These are phyloP conservation scores for Hymenoscyphus scutula DNA, from an alignment of 2,329 filamentous ascomycete species.

Conservation along the genomic window DNA sequence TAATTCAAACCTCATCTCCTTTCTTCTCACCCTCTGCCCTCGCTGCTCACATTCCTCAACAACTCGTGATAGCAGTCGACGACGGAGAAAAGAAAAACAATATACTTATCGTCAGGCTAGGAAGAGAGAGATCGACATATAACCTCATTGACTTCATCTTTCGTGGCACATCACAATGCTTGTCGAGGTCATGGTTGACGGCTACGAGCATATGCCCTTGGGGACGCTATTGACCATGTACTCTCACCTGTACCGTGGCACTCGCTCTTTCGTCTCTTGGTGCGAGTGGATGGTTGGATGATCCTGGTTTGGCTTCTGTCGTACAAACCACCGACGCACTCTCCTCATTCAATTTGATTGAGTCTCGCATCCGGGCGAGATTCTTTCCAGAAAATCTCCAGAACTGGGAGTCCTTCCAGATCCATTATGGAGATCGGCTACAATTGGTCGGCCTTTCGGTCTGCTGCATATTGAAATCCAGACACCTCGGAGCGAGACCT, in stretches of 20 bases:
- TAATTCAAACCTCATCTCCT: conserved; percentile 1
- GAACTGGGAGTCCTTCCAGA: neutral
- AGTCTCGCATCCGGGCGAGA: neutral
- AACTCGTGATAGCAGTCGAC: neutral
- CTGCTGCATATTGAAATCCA: conserved; percentile 21
- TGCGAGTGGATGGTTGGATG: conserved; percentile 7
- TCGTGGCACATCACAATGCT: conserved; percentile 23
- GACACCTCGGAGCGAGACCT: neutral
- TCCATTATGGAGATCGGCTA: neutral
- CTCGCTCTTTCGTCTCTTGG: conserved; percentile 13
- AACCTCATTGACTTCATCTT: conserved; percentile 11
- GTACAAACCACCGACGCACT: conserved; percentile 9
- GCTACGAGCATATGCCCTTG: conserved; percentile 26
- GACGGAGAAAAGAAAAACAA: neutral
- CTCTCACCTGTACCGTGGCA: conserved; percentile 14
- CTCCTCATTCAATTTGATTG: neutral
- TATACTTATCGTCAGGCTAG: conserved; percentile 17
- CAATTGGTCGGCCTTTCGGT: conserved; percentile 15
- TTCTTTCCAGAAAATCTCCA: conserved; percentile 4
- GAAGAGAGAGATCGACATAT: conserved; percentile 25
- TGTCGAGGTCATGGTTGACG: conserved; percentile 28
- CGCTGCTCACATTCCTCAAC: conserved; percentile 1
- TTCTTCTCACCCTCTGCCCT: conserved; percentile 1
- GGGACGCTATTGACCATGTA: conserved; percentile 15
- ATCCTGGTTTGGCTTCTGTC: conserved; percentile 4